These are phyloP conservation scores for Tagetes patula DNA, from an alignment of 129 eudicot species.

Conservation along the genomic window DNA sequence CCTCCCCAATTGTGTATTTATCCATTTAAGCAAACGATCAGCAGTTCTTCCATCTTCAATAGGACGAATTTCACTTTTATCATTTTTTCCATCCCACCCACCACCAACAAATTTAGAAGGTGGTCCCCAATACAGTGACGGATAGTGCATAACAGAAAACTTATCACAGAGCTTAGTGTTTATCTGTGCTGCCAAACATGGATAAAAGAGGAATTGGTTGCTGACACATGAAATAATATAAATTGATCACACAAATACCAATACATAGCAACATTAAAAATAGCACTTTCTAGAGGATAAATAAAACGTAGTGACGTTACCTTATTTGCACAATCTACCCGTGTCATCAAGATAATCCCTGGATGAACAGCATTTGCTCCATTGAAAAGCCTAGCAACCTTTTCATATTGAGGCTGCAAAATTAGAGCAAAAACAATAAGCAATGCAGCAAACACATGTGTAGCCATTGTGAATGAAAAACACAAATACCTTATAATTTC, in stretches of 20 bases:
- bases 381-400: slow-evolving; percentile 86
- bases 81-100: slow-evolving; percentile 54
- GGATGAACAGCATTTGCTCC: slow-evolving; percentile 90
- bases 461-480: slow-evolving; percentile 3
- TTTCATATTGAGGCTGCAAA: slow-evolving; percentile 91
- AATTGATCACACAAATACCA: slow-evolving; percentile 3
- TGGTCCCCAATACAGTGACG: slow-evolving; percentile 77
- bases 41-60: slow-evolving; percentile 80
- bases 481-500: slow-evolving; percentile 80
- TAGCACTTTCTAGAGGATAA: slow-evolving; percentile 1
- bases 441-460: not conserved
- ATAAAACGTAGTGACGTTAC: slow-evolving; percentile 41
- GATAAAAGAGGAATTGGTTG: slow-evolving; percentile 41
- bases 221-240: slow-evolving; percentile 25
- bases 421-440: slow-evolving; percentile 13
- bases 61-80: slow-evolving; percentile 52
- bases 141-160: slow-evolving; percentile 76
- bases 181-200: slow-evolving; percentile 96
- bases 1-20: slow-evolving; percentile 78
- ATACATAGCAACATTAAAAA: not conserved
- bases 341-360: slow-evolving; percentile 74
- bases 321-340: slow-evolving; percentile 92
- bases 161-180: slow-evolving; percentile 81
- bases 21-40: slow-evolving; percentile 78
- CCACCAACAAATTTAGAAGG: slow-evolving; percentile 71